Evolutionary conservation across 345 rosid species (phyloP), one percentile per base, ranked within the genome.

Genomic region (Mangifera indica): DNA sequence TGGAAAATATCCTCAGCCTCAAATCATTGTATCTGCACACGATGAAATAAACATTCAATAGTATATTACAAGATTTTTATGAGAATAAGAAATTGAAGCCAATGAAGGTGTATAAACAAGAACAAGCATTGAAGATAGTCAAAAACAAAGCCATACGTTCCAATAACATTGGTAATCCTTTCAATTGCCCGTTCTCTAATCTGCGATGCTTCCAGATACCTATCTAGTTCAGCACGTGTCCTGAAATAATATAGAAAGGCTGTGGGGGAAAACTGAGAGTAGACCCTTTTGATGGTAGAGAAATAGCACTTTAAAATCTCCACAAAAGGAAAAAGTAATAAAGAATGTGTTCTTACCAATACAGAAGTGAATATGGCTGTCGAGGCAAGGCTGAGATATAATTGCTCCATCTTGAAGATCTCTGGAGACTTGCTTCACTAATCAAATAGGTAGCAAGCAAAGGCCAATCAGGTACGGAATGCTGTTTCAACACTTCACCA

Each of bases 401-500:
- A 68, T 92, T 90, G 72, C 72, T 77, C 98, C 98, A 94, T 85
- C 91, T 87, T 4, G 98, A 94, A 61, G 81, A 84, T 52, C 83
- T 82, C 76, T 78, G 74, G 51, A 83, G 82, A 79, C 92, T 94
- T 71, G 98, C 97, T 84, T 94, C 98, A 53, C 98, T 90, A 70
- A 92, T 90, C 78, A 94, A 84, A 72, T 92, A 88, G 61, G 87
- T 90, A 4, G 98, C 97, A 17, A 94, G 84, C 75, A 92, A 77
- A 24, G 98, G 98, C 98, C 97, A 94, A 85, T 94, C 96, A 9
- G 97, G 98, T 14, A 94, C 98, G 49, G 89, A 91, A 59, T 84
- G 83, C 73, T 79, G 84, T 71, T 89, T 89, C 67, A 94, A 74
- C 61, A 89, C 87, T 71, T 87, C 76, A 44, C 98, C 97, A 26